Base-by-base conservation (phyloP, 805 yeast species). In the Vanderwaltozyma polyspora region DNA sequence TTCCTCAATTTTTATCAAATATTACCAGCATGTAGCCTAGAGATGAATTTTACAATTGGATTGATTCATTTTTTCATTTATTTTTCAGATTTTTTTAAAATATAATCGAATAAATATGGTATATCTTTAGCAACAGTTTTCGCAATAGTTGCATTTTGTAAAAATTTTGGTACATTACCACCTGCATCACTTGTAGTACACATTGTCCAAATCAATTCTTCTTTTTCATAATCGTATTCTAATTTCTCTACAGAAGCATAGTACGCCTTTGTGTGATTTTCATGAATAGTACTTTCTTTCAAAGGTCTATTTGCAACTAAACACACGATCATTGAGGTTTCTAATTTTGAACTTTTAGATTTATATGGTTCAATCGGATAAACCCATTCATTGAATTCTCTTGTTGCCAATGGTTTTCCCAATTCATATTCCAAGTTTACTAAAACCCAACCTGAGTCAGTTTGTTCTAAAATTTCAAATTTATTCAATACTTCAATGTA, bases 71-170 rank as follows among this genome's bases (percentile, higher is more conserved):
- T 26, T 13, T 16, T 26, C 14, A 6, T 14, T 5, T 6, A 16
- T 27, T 15, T 8, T 9, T 14, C 18, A 19, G 7, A 15, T 30
- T 24, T 25, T 29, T 34, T 28, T 11, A 36, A 18, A 17, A 36
- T 14, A 29, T 30, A 39, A 16, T 41, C 42, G 19, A 62, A 38
- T 33, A 63, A 54, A 11, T 49, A 46, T 4, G 67, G 66, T 2
- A 64, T 66, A 40, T 64, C 68, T 12, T 54, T 49, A 16, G 61
- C 50, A 10, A 64, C 60, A 16, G 60, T 55, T 36, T 59, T 61
- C 6, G 63, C 58, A 31, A 63, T 60, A 39, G 60, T 58, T 9
- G 60, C 44, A 41, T 59, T 60, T 37, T 64, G 68, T 12, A 64
- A 19, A 57, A 61, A 61, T 32, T 56, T 51, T 6, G 68, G 68